Evolutionary conservation across 768 basidiomycete species (phyloP).

Genomic region (Macrolepiota dolichaula): DNA sequence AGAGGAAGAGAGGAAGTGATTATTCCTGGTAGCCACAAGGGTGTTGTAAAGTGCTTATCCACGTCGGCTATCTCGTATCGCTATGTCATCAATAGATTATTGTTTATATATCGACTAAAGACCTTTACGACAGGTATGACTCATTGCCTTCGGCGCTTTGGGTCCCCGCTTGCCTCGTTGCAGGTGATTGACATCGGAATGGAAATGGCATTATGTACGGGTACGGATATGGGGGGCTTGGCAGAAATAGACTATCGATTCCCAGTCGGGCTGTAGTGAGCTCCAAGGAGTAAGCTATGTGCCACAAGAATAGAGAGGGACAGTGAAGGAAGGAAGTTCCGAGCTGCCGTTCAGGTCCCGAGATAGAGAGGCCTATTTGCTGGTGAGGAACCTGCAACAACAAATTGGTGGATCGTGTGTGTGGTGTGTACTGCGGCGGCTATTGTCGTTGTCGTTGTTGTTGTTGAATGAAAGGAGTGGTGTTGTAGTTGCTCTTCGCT

Average conservation of each 20-base stretch:
- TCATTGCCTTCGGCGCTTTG: background rate
- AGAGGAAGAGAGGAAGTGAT: background rate
- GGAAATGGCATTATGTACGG: background rate
- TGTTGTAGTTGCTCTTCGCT: background rate
- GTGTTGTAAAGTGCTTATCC: background rate
- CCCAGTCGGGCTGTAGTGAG: background rate
- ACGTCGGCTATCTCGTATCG: constrained; percentile 1
- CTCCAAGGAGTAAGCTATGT: background rate
- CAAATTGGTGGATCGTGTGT: background rate
- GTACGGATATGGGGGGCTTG: background rate
- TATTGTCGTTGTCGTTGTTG: background rate
- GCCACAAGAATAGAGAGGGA: background rate
- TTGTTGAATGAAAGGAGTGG: background rate
- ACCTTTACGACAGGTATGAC: background rate
- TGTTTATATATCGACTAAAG: background rate
- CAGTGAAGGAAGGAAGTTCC: background rate
- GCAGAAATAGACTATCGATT: background rate
- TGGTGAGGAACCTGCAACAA: background rate
- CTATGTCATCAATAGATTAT: constrained; percentile 1
- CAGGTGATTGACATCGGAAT: background rate
- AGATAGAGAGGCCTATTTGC: background rate
- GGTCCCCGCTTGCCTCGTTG: background rate
- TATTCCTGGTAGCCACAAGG: background rate
- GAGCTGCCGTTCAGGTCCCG: background rate
- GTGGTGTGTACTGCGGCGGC: background rate